phyloP scores from a whole-genome alignment of 805 yeast genomes.

The Metschnikowia drakensbergensis region DNA sequence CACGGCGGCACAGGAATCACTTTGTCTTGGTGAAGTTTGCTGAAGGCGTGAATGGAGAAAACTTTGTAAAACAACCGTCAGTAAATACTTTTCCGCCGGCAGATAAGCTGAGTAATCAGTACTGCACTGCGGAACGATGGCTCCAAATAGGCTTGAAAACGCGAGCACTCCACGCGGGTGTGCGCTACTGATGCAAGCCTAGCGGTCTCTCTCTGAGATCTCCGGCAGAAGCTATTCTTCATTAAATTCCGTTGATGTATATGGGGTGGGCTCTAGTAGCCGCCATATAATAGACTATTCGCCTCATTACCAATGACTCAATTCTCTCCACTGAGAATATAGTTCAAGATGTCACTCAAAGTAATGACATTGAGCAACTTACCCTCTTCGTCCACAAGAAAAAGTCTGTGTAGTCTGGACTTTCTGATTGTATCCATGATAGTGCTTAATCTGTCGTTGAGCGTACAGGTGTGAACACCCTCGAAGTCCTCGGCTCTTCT shows the following conservation, averaged over 20 bases:
- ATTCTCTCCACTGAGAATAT: constrained; percentile 64
- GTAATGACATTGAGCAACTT: constrained; percentile 80
- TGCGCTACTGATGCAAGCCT: not conserved
- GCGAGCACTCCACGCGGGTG: not conserved
- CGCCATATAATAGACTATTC: not conserved
- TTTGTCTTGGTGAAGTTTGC: not conserved
- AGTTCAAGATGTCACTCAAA: constrained; percentile 83
- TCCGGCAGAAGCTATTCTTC: no score
- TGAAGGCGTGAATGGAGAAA: not conserved
- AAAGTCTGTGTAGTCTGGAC: constrained; percentile 84
- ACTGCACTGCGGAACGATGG: not conserved
- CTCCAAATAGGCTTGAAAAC: not conserved
- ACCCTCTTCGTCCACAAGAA: constrained; percentile 85
- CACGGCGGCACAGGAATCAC: not conserved
- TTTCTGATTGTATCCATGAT: constrained; percentile 91
- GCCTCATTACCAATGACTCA: constrained; percentile 9
- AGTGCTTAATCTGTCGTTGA: constrained; percentile 78
- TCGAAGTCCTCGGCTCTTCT: constrained; percentile 94
- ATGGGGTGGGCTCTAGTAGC: not conserved
- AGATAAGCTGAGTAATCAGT: constrained; percentile 4
- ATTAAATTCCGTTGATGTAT: not conserved
- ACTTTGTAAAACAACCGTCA: not conserved
- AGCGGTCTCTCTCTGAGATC: no score
- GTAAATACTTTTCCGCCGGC: not conserved
- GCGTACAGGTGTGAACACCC: constrained; percentile 95